Conservation (phyloP, 2,329 filamentous ascomycete genomes). For the Ophiostoma himal-ulmi region DNA sequence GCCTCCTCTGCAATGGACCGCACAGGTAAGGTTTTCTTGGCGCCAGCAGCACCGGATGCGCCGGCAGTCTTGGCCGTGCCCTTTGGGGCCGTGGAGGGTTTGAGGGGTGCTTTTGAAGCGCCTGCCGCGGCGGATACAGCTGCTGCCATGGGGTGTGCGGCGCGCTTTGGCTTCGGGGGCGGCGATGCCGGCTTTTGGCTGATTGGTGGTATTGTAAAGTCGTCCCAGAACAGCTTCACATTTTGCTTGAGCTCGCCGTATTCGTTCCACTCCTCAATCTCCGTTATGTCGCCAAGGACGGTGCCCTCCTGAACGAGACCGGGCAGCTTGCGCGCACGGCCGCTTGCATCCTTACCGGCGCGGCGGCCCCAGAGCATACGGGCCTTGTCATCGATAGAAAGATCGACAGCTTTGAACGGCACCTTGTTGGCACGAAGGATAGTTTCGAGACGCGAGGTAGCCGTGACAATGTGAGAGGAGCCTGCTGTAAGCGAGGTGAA, state of each 20-base stretch:
- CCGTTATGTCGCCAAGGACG: conserved; percentile 80
- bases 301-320: conserved; percentile 80
- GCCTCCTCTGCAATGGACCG: conserved; percentile 59
- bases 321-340: conserved; percentile 70
- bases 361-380: conserved; percentile 83
- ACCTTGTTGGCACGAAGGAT: conserved; percentile 93
- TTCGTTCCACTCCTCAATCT: conserved; percentile 99
- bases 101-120: background rate
- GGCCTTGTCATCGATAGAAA: conserved; percentile 83
- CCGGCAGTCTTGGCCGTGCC: conserved; percentile 28
- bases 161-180: conserved; percentile 16
- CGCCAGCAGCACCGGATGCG: conserved; percentile 20
- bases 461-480: conserved; percentile 92
- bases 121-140: conserved; percentile 2
- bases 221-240: conserved; percentile 63
- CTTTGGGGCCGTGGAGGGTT: conserved; percentile 24
- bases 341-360: conserved; percentile 61
- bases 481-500: conserved; percentile 95
- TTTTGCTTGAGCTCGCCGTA: conserved; percentile 91
- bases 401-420: conserved; percentile 86
- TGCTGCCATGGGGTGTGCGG: background rate
- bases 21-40: conserved; percentile 38
- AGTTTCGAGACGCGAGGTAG: conserved; percentile 89
- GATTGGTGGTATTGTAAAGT: conserved; percentile 53
- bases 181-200: conserved; percentile 45